These are phyloP conservation scores for Pythium aphanidermatum DNA, from an alignment of 352 stramenopile species.

Conservation along the genomic window DNA sequence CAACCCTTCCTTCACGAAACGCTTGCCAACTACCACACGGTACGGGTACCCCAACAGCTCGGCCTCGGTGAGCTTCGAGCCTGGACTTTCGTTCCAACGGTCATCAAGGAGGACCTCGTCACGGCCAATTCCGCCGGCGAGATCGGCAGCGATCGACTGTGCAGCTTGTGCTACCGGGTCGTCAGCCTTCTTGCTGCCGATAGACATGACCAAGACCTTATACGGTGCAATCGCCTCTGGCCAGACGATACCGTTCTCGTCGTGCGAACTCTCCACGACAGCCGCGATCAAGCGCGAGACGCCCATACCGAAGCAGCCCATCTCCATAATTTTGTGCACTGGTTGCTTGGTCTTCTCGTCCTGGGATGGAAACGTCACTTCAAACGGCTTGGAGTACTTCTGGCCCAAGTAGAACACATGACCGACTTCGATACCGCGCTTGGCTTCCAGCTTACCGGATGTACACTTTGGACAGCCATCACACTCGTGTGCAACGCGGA, in stretches of 20 bases:
- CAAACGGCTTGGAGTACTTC: slow-evolving; percentile 85
- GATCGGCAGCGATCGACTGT: slow-evolving; percentile 38
- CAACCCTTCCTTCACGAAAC: slow-evolving; percentile 64
- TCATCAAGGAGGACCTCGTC: slow-evolving; percentile 82
- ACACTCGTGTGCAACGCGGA: slow-evolving; percentile 54
- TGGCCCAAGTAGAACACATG: slow-evolving; percentile 88
- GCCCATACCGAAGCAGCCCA: slow-evolving; percentile 88
- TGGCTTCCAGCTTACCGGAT: slow-evolving; percentile 41
- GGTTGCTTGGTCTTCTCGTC: slow-evolving; percentile 28
- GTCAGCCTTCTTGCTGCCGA: slow-evolving; percentile 48
- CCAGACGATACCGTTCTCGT: slow-evolving; percentile 78
- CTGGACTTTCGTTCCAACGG: slow-evolving; percentile 71
- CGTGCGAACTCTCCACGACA: slow-evolving; percentile 73
- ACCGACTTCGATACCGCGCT: slow-evolving; percentile 85
- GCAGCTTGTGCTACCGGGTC: slow-evolving; percentile 43
- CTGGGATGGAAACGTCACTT: slow-evolving; percentile 40
- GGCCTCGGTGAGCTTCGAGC: slow-evolving; percentile 76
- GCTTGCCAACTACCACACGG: slow-evolving; percentile 78
- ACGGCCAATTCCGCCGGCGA: slow-evolving; percentile 25
- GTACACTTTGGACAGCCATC: slow-evolving; percentile 46
- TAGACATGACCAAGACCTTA: slow-evolving; percentile 73
- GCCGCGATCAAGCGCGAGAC: slow-evolving; percentile 77
- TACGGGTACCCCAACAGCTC: slow-evolving; percentile 86
- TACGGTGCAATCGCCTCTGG: slow-evolving; percentile 74
- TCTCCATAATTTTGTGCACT: slow-evolving; percentile 62